A percentile compares a stretch with the other conserved stretches of the same genome.
phyloP scores from a whole-genome alignment of 108 stramenopile genomes.

The Cyclotella choctawhatcheeana region DNA sequence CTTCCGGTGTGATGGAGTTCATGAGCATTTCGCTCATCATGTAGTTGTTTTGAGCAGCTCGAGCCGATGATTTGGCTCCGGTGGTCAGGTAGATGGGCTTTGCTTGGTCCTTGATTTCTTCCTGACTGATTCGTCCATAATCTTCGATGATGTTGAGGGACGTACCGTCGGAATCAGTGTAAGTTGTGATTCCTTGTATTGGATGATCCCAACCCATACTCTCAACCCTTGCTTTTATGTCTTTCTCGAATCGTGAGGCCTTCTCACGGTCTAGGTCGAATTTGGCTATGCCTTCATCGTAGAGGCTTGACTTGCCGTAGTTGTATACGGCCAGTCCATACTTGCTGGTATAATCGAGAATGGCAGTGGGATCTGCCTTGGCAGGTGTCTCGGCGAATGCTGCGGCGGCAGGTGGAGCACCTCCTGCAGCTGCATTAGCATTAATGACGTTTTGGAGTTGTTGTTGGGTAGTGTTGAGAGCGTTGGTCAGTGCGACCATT shows the following conservation, averaged over 20 bases:
- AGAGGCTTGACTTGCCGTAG: background rate
- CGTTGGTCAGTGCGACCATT: background rate
- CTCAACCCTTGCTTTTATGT: constrained; percentile 7
- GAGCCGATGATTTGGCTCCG: background rate
- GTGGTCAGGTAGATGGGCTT: background rate
- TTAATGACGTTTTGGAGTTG: background rate
- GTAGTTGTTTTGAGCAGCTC: constrained; percentile 7
- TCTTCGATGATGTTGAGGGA: constrained; percentile 3
- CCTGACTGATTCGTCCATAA: background rate
- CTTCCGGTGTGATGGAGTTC: background rate
- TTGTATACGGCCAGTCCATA: background rate
- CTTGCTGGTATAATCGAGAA: constrained; percentile 14
- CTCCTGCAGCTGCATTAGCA: too few relatives aligned
- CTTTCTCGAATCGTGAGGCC: background rate
- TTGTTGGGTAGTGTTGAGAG: constrained; percentile 11
- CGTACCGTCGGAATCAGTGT: background rate
- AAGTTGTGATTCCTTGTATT: constrained; percentile 2
- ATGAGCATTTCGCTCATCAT: background rate
- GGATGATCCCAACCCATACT: constrained; percentile 8
- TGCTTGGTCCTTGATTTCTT: background rate
- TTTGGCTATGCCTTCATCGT: constrained; percentile 3
- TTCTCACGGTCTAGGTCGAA: constrained; percentile 15
- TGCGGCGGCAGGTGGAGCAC: constrained; percentile 1
- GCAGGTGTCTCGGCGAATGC: constrained; percentile 12
- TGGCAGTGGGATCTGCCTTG: background rate